These are phyloP conservation scores for Macrolepiota dolichaula DNA, from an alignment of 768 basidiomycete genomes.

Conservation along the genomic window DNA sequence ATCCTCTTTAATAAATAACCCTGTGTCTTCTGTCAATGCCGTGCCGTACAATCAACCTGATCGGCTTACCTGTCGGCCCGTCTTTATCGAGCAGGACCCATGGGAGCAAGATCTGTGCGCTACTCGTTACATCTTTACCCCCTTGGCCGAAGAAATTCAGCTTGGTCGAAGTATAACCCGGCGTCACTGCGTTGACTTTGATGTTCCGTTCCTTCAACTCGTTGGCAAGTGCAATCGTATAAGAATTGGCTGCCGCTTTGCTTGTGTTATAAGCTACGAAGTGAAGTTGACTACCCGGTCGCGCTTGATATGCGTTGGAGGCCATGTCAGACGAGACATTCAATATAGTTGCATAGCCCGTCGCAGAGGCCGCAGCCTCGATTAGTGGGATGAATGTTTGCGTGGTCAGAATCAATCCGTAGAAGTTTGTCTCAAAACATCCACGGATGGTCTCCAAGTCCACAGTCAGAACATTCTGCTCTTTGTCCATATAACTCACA, in stretches of 20 bases:
- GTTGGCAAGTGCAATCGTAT: constrained; percentile 58
- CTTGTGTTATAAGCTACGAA: constrained; percentile 60
- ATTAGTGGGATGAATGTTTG: constrained; percentile 40
- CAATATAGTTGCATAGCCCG: constrained; percentile 32
- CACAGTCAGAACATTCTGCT: constrained; percentile 32
- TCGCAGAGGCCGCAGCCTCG: constrained; percentile 26
- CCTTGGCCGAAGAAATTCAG: constrained; percentile 34
- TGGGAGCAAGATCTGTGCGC: constrained; percentile 33
- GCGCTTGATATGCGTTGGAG: constrained; percentile 35
- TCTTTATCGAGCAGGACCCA: constrained; percentile 37
- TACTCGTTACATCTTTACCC: constrained; percentile 32
- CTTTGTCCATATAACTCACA: constrained; percentile 23
- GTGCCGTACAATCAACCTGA: background rate
- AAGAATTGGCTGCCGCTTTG: constrained; percentile 65
- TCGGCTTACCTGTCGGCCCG: constrained; percentile 32
- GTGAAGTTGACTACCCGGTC: constrained; percentile 27
- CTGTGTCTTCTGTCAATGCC: constrained; percentile 9
- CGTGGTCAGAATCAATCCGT: constrained; percentile 39
- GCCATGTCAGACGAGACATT: constrained; percentile 44
- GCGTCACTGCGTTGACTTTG: constrained; percentile 60
- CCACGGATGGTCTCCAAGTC: constrained; percentile 30
- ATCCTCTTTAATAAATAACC: constrained; percentile 30
- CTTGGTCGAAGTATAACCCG: constrained; percentile 51
- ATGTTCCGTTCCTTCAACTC: constrained; percentile 53
- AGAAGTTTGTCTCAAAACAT: constrained; percentile 41